A percentile compares a stretch with the other conserved stretches of the same genome.
Evolutionary conservation across 2,329 filamentous ascomycete genomes (phyloP).

Genomic region (Cadophora luteo-olivacea): DNA sequence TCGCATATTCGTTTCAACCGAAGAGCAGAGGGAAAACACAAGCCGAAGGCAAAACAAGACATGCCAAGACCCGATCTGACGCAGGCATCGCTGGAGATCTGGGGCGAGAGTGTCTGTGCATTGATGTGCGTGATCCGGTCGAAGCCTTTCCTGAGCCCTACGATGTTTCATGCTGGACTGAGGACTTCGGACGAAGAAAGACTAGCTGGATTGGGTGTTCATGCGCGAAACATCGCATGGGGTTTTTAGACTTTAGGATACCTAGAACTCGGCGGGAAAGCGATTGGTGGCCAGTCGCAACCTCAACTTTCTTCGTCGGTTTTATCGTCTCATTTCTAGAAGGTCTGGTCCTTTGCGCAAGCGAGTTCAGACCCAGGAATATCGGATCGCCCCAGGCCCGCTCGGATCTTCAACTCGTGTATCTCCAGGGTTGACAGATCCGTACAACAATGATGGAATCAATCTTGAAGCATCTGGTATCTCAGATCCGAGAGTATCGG

Average conservation of each 20-base stretch:
- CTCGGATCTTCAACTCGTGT: not conserved
- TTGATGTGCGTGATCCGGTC: slow-evolving; percentile 2
- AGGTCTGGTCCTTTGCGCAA: not conserved
- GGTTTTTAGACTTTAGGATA: not conserved
- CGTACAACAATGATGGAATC: not conserved
- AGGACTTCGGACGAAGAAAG: slow-evolving; percentile 7
- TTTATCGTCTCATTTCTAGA: not conserved
- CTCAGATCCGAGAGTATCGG: not conserved
- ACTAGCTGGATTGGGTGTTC: slow-evolving; percentile 28
- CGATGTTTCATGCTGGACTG: not conserved
- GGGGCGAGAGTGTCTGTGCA: slow-evolving; percentile 4
- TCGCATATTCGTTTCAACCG: not conserved
- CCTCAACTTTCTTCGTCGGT: not conserved
- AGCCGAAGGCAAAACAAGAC: not conserved
- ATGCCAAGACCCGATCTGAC: slow-evolving; percentile 15
- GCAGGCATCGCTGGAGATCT: slow-evolving; percentile 19
- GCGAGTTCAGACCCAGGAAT: not conserved
- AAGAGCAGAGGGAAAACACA: not conserved
- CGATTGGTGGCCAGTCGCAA: not conserved
- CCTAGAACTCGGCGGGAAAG: not conserved
- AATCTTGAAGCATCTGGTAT: not conserved
- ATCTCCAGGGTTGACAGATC: not conserved
- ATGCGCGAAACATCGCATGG: slow-evolving; percentile 11
- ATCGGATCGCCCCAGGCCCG: not conserved
- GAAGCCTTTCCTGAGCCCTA: slow-evolving; percentile 10